Percentiles rank a stretch among this genome's conserved stretches.
phyloP scores from a whole-genome alignment of 108 stramenopile genomes.

The Fragilaria radians region DNA sequence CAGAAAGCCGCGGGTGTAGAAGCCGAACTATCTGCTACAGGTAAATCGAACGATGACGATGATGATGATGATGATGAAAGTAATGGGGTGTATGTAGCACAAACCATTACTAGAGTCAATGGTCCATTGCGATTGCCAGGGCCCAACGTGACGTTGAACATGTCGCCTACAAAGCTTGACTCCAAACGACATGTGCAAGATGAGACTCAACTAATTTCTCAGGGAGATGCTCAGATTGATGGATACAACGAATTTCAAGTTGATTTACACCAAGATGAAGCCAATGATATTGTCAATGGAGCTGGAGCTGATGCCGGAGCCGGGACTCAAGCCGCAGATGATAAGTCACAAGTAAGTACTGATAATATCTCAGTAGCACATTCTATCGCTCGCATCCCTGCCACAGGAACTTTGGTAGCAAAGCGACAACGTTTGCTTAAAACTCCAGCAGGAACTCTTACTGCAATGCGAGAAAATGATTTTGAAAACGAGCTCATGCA shows the following conservation, averaged over 20 bases:
- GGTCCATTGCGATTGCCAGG: background rate
- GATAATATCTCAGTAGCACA: background rate
- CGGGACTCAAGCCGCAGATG: background rate
- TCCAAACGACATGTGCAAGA: background rate
- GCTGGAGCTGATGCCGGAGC: conserved; percentile 5
- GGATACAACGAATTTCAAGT: background rate
- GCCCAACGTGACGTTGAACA: background rate
- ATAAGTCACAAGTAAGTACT: background rate
- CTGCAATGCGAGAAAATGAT: conserved; percentile 58
- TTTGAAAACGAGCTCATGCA: conserved; percentile 57
- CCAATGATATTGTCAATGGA: background rate
- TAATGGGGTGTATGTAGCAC: background rate
- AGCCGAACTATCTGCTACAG: conserved; percentile 16
- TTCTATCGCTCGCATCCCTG: background rate
- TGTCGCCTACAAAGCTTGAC: background rate
- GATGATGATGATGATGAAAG: conserved; percentile 13
- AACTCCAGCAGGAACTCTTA: conserved; percentile 60
- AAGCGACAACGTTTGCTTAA: conserved; percentile 53
- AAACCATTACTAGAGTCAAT: background rate
- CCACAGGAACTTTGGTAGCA: background rate
- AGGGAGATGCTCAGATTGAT: background rate
- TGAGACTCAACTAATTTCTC: background rate
- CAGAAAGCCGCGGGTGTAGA: conserved; percentile 34
- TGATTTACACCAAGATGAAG: background rate
- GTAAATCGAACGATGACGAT: background rate